Conservation (phyloP, 1,139 yeast genomes). For the Yamadazyma buinensis region DNA sequence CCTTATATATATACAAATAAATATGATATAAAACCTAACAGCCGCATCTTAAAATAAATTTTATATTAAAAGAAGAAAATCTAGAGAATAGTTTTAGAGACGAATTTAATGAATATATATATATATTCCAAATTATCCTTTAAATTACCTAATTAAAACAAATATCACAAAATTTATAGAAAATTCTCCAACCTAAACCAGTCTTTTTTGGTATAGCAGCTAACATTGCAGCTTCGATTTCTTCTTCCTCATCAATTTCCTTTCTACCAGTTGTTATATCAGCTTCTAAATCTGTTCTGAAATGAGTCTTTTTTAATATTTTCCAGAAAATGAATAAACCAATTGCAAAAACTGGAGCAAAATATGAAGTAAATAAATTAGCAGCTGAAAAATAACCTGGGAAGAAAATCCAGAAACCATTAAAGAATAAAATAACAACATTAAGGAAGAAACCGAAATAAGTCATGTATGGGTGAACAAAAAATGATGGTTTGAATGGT, state of each 20-base stretch:
- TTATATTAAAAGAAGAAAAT: too few relatives aligned
- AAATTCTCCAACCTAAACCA: constrained; percentile 19
- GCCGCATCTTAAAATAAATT: too few relatives aligned
- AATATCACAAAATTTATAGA: constrained; percentile 12
- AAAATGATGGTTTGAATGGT: constrained; percentile 23
- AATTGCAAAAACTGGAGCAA: constrained; percentile 34
- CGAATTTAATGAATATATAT: too few relatives aligned
- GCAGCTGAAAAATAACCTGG: constrained; percentile 35
- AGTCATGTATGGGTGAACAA: constrained; percentile 30
- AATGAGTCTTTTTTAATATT: constrained; percentile 28
- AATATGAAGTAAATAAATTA: constrained; percentile 36
- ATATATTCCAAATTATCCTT: too few relatives aligned
- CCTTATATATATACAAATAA: too few relatives aligned
- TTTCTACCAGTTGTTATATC: constrained; percentile 35
- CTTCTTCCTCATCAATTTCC: constrained; percentile 34
- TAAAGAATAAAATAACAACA: constrained; percentile 28
- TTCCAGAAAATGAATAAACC: constrained; percentile 32
- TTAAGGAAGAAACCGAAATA: constrained; percentile 29
- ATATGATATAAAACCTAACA: too few relatives aligned
- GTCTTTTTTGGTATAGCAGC: constrained; percentile 17
- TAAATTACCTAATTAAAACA: constrained; percentile 15
- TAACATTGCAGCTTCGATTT: constrained; percentile 17
- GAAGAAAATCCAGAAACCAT: constrained; percentile 42
- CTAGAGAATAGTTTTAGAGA: too few relatives aligned
- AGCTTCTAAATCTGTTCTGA: constrained; percentile 29